phyloP scores from a whole-genome alignment of 2,329 filamentous ascomycete genomes.

The Diaporthe sp. region DNA sequence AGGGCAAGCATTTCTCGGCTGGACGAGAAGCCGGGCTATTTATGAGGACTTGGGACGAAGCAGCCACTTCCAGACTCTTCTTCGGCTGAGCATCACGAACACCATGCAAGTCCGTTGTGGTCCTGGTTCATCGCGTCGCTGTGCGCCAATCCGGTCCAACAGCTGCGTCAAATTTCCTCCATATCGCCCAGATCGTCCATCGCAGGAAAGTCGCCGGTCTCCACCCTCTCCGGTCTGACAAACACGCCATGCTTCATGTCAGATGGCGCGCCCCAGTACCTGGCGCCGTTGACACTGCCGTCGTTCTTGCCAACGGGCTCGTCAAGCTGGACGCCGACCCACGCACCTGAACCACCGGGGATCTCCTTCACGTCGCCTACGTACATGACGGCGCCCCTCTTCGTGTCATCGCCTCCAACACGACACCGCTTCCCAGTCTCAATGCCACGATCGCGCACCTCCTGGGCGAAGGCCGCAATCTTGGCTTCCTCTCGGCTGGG shows the following conservation, averaged over 20 bases:
- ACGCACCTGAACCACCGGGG: slow-evolving; percentile 70
- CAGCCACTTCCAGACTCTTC: neutral
- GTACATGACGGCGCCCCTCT: slow-evolving; percentile 77
- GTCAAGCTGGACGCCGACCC: slow-evolving; percentile 81
- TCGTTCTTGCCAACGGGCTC: slow-evolving; percentile 88
- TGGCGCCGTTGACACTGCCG: slow-evolving; percentile 69
- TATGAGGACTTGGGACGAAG: slow-evolving; percentile 21
- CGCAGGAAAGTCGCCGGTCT: slow-evolving; percentile 77
- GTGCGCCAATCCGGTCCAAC: neutral
- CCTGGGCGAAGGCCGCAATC: slow-evolving; percentile 73
- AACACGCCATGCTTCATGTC: slow-evolving; percentile 79
- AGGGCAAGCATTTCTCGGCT: slow-evolving; percentile 18
- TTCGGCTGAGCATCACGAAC: slow-evolving; percentile 1
- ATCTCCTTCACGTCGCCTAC: slow-evolving; percentile 82
- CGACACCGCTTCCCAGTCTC: slow-evolving; percentile 71
- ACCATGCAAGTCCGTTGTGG: neutral
- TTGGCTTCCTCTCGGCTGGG: slow-evolving; percentile 79
- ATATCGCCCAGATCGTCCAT: slow-evolving; percentile 82
- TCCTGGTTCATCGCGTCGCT: neutral
- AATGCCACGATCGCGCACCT: slow-evolving; percentile 77
- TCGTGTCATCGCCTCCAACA: slow-evolving; percentile 73
- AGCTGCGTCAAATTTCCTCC: slow-evolving; percentile 71
- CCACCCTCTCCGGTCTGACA: slow-evolving; percentile 80
- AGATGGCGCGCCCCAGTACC: slow-evolving; percentile 77
- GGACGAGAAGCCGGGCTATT: neutral